Base-by-base conservation (phyloP, 305 asterid species). In the Ilex paraguariensis region DNA sequence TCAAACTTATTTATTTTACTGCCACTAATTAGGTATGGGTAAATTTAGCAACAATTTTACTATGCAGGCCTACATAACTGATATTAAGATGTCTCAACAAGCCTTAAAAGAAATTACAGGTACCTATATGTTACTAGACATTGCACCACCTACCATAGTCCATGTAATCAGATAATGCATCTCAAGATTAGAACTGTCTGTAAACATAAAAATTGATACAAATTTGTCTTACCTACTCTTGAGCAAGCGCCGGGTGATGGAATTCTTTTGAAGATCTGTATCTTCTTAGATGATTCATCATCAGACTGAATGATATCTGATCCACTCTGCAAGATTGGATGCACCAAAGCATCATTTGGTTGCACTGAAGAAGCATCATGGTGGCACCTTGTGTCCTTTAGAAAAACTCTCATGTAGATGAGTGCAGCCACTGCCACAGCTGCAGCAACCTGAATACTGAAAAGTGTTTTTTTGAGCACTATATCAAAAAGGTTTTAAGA, bases 321-420 rank as follows among this genome's bases (percentile, higher is more conserved):
- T 15, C 15, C 70, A 4, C 54, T 42, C 57, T 53, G 79, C 81
- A 85, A 67, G 56, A 82, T 82, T 33, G 83, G 85, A 56, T 77
- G 73, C 55, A 65, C 77, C 4, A 80, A 63, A 31, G 77, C 33
- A 39, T 77, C 72, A 10, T 45, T 54, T 21, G 28, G 28, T 21
- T 21, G 28, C 28, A 21, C 28, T 21, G 28, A 21, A 21, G 28
- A 21, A 21, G 28, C 28, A 1, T 21, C 28, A 21, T 21, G 28
- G 5, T 16, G 13, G 16, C 61, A 55, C 54, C 66, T 3, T 13
- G 67, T 72, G 9, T 84, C 88, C 67, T 73, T 61, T 0, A 86
- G 82, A 62, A 84, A 80, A 15, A 80, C 17, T 39, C 73, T 75
- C 87, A 86, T 74, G 77, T 84, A 86, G 15, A 84, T 72, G 32